Conservation (phyloP, 2,329 filamentous ascomycete genomes). For the Scorias spongiosa region DNA sequence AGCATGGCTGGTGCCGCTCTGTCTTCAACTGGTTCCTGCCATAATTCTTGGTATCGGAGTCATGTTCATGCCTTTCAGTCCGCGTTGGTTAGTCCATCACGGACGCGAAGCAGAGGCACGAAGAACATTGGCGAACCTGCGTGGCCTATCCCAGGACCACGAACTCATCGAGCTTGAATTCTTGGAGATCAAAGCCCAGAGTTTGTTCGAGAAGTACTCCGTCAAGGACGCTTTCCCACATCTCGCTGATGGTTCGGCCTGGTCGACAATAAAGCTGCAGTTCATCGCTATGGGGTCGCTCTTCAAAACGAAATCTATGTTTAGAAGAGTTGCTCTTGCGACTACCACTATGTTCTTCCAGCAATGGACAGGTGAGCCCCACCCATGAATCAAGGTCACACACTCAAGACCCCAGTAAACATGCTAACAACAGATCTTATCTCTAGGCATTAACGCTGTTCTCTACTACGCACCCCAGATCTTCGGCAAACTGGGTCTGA, state of each 20-base stretch:
- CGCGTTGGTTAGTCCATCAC: slow-evolving; percentile 60
- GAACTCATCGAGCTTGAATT: slow-evolving; percentile 61
- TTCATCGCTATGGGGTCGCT: slow-evolving; percentile 51
- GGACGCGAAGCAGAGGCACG: slow-evolving; percentile 53
- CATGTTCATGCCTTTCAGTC: slow-evolving; percentile 59
- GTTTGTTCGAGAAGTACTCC: slow-evolving; percentile 59
- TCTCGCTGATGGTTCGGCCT: slow-evolving; percentile 41
- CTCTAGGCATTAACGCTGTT: slow-evolving; percentile 26
- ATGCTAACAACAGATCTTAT: no score
- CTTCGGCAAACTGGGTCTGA: slow-evolving; percentile 32
- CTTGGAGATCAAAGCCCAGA: slow-evolving; percentile 70
- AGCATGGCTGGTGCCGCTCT: slow-evolving; percentile 61
- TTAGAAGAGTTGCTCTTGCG: slow-evolving; percentile 49
- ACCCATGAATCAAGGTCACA: neutral
- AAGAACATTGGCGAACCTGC: slow-evolving; percentile 46
- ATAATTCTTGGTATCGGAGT: slow-evolving; percentile 53
- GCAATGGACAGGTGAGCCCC: slow-evolving; percentile 35
- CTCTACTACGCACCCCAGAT: slow-evolving; percentile 36
- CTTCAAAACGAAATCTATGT: slow-evolving; percentile 51
- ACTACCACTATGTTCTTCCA: slow-evolving; percentile 30
- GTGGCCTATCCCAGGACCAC: slow-evolving; percentile 45
- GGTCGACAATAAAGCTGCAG: slow-evolving; percentile 50
- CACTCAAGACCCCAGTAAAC: no score
- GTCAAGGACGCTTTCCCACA: slow-evolving; percentile 54
- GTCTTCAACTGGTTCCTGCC: slow-evolving; percentile 54